These are phyloP conservation scores for Conoideocrella luteorostrata DNA, from an alignment of 2,329 filamentous ascomycete species.

Conservation along the genomic window DNA sequence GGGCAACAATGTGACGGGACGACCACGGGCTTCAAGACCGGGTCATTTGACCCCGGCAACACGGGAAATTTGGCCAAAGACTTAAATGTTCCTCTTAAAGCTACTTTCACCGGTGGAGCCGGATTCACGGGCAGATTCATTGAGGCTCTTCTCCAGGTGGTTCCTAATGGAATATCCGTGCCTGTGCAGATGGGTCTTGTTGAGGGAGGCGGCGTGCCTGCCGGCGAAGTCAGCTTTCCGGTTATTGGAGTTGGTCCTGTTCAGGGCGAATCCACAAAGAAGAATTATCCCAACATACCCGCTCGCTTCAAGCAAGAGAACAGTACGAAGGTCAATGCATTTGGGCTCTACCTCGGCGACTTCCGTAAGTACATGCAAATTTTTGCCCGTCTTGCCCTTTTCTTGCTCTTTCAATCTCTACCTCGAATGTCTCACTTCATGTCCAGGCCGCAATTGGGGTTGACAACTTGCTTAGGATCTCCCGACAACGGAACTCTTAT, in stretches of 20 bases:
- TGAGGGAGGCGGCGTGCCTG: neutral
- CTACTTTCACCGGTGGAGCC: neutral
- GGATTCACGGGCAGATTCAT: neutral
- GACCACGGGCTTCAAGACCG: neutral
- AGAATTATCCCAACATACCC: neutral
- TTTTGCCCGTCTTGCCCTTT: neutral
- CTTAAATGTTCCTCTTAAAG: neutral
- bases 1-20: constrained; percentile 1
- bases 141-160: constrained; percentile 1
- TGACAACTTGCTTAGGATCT: neutral
- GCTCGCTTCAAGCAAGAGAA: constrained; percentile 1
- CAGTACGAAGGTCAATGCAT: neutral
- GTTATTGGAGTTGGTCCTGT: neutral
- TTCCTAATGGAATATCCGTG: neutral
- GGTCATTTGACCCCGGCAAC: neutral
- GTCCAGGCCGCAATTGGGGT: too few species aligned
- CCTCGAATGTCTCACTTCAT: too few species aligned
- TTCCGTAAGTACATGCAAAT: constrained; percentile 7
- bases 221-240: neutral
- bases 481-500: constrained; percentile 1
- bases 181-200: neutral
- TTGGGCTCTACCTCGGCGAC: constrained; percentile 1
- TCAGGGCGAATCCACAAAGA: neutral
- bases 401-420: too few species aligned
- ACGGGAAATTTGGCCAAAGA: neutral